Evolutionary conservation across 2,329 filamentous ascomycete genomes (phyloP), one percentile per base, ranked within the genome.

Genomic region (Fusarium coicis): DNA sequence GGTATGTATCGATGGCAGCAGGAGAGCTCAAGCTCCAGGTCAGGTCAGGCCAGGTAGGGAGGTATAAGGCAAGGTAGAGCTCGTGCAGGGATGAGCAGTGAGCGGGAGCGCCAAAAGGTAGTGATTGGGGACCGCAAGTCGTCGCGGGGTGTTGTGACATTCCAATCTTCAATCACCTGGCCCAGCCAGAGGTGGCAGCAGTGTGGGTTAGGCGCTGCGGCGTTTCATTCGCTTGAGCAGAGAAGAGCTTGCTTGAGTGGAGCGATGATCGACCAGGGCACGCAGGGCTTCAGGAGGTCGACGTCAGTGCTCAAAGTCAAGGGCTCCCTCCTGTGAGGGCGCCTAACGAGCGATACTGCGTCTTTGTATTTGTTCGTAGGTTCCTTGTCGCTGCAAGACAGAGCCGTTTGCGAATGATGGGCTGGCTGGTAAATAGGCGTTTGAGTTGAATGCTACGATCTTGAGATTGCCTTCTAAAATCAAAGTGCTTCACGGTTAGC

Each of bases 151-250:
- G 75, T 77, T 66, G 75, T 77, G 75, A 77, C 75, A 77, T 77
- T 76, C 66, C 73, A 76, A 73, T 75, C 72, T 64, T 77, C 75
- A 77, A 77, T 77, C 75, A 77, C 72, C 75, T 77, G 75, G 74
- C 70, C 75, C 70, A 76, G 72, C 72, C 64, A 68, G 68, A 75
- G 74, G 70, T 76, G 68, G 74, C 55, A 77, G 69, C 66, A 72
- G 73, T 75, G 74, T 71, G 76, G 75, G 74, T 72, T 79, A 79
- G 78, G 77, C 78, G 79, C 80, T 78, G 75, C 73, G 76, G 75
- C 73, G 78, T 81, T 74, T 79, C 76, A 81, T 80, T 79, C 76
- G 79, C 74, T 75, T 78, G 75, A 74, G 68, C 69, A 70, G 74
- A 68, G 74, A 69, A 58, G 62, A 75, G 66, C 65, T 63, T 76